Evolutionary conservation across 1,284 basidiomycete genomes (phyloP), one percentile per base, ranked within the genome.

Genomic region (Vanrija pseudolonga): DNA sequence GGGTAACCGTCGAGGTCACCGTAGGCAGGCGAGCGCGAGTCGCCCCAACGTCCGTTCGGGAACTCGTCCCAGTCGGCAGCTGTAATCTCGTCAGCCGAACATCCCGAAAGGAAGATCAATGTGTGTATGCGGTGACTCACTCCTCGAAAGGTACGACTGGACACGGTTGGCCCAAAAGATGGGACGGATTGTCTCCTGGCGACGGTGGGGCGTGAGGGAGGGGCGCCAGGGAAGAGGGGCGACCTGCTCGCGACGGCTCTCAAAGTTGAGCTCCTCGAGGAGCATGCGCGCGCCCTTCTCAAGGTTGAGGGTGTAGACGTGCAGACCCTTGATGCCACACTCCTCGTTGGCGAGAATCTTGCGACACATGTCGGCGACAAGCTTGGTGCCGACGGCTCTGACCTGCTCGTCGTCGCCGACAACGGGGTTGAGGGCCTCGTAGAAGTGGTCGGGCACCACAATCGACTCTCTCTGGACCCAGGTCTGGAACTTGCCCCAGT

Each of bases 51-150:
- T 60, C 95, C 96, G 76, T 98, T 98, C 50, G 95, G 95, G 76
- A 97, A 98, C 77, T 98, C 95, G 76, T 99, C 96, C 95, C 95
- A 99, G 69, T 93, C 89, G 72, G 91, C 89, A 20, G 91, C 66
- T 32, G 32, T 14, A 32, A 32, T 32, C 32, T 65, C 9, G 37
- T 44, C 14, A 47, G 48, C 45, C 18, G 28, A 40, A 32, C 26
- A 36, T 20, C 11, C 26, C 22, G 49, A 42, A 37, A 53, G 49
- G 32, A 42, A 28, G 42, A 45, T n/a, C 23, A 17, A 26, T n/a
- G 5, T 12, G 44, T 37, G 14, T 7, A 19, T n/a, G 17, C n/a
- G 20, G 28, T 26, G 32, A 32, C 32, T 32, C 32, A 32, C 32
- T 32, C 64, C 93, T 86, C 15, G 89, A 89, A 41, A 95, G 80